Evolutionary conservation across 345 rosid genomes (phyloP), one percentile per base, ranked within the genome.

Genomic region (Salix brachista): DNA sequence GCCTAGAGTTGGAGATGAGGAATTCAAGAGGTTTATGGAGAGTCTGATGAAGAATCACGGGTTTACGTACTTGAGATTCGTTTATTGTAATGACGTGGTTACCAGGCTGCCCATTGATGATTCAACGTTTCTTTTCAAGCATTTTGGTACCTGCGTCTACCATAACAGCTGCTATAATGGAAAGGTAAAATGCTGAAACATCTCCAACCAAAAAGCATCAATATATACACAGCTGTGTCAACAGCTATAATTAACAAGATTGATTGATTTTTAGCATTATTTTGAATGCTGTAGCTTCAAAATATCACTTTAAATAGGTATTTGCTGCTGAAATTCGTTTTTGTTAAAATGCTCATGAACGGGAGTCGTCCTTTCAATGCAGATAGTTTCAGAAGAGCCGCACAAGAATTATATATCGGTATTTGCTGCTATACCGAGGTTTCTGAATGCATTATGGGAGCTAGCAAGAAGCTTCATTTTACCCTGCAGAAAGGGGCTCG

Each of bases 101-200:
- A 87, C 95, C 7, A 86, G 93, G 76, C 8, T 89, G 65, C 92
- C 95, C 6, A 52, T 52, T 8, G 93, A 92, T 72, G 90, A 88
- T 80, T 81, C 81, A 66, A 30, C 42, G 7, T 79, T 82, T 75
- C 71, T 82, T 74, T 92, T 77, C 85, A 88, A 85, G 86, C 91
- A 92, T 62, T 88, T 88, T 80, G 93, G 95, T 19, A 71, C 89
- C 21, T 89, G 93, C 85, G 78, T 85, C 75, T 89, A 79, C 86
- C 88, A 75, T 72, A 83, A 86, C 67, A 83, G 91, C 83, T 80
- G 77, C 80, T 89, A 92, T 77, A 56, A 60, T 72, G 91, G 91
- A 28, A 76, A 86, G 93, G 91, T 90, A 54, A 56, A 6, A 36
- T 72, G 41, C 18, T 34, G n/a, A 66, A 66, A 3, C 10, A 7